Percentiles rank a stretch among this genome's conserved stretches.
Conservation (phyloP, 257 asterid species). For the Ehretia macrophylla region DNA sequence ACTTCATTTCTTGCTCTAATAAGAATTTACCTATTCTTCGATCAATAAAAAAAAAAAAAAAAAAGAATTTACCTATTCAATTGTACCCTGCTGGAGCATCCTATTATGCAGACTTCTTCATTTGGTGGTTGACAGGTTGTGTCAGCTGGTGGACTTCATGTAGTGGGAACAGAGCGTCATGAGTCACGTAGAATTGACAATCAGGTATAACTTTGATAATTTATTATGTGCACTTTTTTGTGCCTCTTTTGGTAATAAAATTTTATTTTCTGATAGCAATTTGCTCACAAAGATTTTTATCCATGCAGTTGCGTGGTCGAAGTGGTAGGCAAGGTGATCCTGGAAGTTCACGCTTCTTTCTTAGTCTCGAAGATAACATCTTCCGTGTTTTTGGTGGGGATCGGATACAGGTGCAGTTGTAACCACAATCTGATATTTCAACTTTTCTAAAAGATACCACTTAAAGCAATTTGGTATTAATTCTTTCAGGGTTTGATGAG, state of each 20-base stretch:
- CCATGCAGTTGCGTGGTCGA: conserved; percentile 92
- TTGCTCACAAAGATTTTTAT: conserved; percentile 17
- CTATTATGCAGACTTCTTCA: conserved; percentile 1
- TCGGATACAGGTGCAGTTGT: conserved; percentile 72
- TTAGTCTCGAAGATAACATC: conserved; percentile 96
- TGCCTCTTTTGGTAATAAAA: background rate
- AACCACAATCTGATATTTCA: conserved; percentile 8
- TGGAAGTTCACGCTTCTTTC: conserved; percentile 98
- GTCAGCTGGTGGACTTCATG: conserved; percentile 95
- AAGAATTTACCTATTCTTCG: too few relatives aligned
- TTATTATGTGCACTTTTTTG: background rate
- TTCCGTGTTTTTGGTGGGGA: conserved; percentile 99
- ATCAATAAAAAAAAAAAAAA: too few relatives aligned
- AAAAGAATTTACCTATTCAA: too few relatives aligned
- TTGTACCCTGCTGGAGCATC: background rate
- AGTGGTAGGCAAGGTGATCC: conserved; percentile 99
- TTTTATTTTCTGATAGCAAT: background rate
- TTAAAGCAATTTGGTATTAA: conserved; percentile 19
- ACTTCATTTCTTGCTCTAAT: too few relatives aligned
- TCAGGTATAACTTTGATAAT: conserved; percentile 49
- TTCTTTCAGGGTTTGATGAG: conserved; percentile 87
- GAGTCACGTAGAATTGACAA: conserved; percentile 99
- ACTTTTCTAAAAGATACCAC: conserved; percentile 11
- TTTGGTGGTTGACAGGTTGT: conserved; percentile 59
- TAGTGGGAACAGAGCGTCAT: conserved; percentile 95